Percentiles rank a stretch among this genome's conserved stretches.
phyloP scores from a whole-genome alignment of 1,139 yeast genomes.

The Scheffersomyces parashehatae region DNA sequence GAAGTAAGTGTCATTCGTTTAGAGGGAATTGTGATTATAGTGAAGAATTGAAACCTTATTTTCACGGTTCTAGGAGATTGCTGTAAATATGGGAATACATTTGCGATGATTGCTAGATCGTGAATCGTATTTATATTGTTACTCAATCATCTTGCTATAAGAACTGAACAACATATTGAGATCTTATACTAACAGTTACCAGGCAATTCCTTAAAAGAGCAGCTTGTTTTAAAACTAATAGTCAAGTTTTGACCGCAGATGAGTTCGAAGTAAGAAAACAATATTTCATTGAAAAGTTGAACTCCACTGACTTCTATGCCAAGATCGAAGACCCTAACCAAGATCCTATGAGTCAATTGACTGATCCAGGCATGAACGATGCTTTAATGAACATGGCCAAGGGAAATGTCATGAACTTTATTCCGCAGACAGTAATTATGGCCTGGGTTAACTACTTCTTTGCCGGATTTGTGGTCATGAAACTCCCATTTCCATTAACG shows the following conservation, averaged over 20 bases:
- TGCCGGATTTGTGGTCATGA: constrained; percentile 83
- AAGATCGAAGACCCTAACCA: constrained; percentile 42
- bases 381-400: constrained; percentile 80
- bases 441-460: constrained; percentile 95
- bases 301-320: constrained; percentile 51
- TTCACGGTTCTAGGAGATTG: no score
- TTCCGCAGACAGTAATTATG: constrained; percentile 93
- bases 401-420: constrained; percentile 76
- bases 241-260: constrained; percentile 40
- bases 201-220: constrained; percentile 59
- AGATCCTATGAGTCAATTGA: constrained; percentile 59
- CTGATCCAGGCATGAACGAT: constrained; percentile 73
- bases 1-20: constrained; percentile 33
- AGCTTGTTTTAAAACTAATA: constrained; percentile 50
- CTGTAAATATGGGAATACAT: no score
- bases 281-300: constrained; percentile 46
- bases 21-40: no score
- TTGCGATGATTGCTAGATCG: no score
- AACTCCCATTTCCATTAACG: constrained; percentile 67
- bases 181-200: constrained; percentile 5
- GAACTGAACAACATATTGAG: neutral
- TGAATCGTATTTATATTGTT: neutral
- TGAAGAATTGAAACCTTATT: no score
- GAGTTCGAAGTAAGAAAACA: constrained; percentile 54
- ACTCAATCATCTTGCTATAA: neutral